A percentile compares a stretch with the other conserved stretches of the same genome.
phyloP scores from a whole-genome alignment of 2,329 filamentous ascomycete genomes.

The Aureobasidium sp. region DNA sequence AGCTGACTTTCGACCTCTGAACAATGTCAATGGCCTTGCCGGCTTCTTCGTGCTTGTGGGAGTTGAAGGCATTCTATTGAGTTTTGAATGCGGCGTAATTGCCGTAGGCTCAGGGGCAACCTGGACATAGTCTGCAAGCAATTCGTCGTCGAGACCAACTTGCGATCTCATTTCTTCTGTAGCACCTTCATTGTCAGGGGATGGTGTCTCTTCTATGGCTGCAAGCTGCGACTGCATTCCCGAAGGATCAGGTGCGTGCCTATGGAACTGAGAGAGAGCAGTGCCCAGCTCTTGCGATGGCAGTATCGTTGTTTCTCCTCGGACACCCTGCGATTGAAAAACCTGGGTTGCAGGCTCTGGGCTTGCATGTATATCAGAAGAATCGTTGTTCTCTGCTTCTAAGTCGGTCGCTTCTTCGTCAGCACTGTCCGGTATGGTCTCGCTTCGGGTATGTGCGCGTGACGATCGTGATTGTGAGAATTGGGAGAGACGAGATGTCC shows the following conservation, averaged over 20 bases:
- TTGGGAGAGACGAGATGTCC: not conserved
- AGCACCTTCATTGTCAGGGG: constrained; percentile 17
- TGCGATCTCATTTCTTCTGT: not conserved
- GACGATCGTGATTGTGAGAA: not conserved
- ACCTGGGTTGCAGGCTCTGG: not conserved
- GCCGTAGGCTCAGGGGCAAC: not conserved
- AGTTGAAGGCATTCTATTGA: not conserved
- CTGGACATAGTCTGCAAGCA: constrained; percentile 9
- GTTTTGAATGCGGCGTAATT: not conserved
- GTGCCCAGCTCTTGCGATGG: constrained; percentile 11
- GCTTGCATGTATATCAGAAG: not conserved
- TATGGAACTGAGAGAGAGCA: not conserved
- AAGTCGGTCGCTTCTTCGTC: constrained; percentile 2
- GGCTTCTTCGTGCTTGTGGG: constrained; percentile 1
- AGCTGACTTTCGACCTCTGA: constrained; percentile 1
- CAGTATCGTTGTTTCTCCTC: not conserved
- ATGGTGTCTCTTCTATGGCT: not conserved
- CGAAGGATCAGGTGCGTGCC: not conserved
- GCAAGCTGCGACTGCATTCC: not conserved
- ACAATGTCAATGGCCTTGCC: constrained; percentile 1
- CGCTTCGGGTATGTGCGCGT: constrained; percentile 12
- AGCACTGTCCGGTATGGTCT: constrained; percentile 15
- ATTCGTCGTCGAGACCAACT: not conserved
- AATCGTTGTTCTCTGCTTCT: not conserved
- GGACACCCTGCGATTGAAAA: not conserved